Percentiles rank a stretch among this genome's conserved stretches.
Conservation (phyloP, 2,329 filamentous ascomycete species). For the Dryadomyces quercivorus region DNA sequence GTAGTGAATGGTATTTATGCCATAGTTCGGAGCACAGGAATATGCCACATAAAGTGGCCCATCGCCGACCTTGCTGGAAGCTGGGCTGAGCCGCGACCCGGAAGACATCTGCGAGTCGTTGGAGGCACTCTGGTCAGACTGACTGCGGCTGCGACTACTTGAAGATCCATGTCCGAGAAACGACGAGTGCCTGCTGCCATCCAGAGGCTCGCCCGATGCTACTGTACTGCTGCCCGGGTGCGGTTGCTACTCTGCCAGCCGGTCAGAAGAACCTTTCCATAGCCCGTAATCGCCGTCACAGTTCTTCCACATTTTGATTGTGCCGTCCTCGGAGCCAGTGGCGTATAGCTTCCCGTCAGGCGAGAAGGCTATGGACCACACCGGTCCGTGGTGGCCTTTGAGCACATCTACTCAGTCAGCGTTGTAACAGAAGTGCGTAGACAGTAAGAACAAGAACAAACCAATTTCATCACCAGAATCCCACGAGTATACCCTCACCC, state of each 20-base stretch:
- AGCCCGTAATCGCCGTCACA: constrained; percentile 53
- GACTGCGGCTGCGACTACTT: constrained; percentile 5
- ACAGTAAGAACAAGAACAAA: constrained; percentile 23
- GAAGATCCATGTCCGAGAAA: background rate
- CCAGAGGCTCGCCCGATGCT: background rate
- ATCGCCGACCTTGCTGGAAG: constrained; percentile 2
- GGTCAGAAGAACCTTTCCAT: constrained; percentile 37
- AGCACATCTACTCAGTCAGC: constrained; percentile 55
- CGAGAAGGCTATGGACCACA: constrained; percentile 92
- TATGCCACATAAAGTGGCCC: background rate
- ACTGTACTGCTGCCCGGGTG: constrained; percentile 3
- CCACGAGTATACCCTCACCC: constrained; percentile 90
- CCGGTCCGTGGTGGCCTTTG: constrained; percentile 93
- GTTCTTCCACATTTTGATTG: constrained; percentile 83
- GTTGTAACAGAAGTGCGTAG: background rate
- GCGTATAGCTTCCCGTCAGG: constrained; percentile 94
- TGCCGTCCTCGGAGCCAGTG: constrained; percentile 93
- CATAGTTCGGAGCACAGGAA: background rate
- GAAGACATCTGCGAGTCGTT: background rate
- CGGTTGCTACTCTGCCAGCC: constrained; percentile 25
- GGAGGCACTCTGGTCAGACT: constrained; percentile 2
- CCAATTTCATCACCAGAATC: constrained; percentile 70
- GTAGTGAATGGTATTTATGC: background rate
- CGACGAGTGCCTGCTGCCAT: background rate
- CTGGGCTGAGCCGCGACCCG: background rate